Base-by-base conservation (phyloP, 371 early-diverging fungal genomes). In the Haplosporangium sp. region DNA sequence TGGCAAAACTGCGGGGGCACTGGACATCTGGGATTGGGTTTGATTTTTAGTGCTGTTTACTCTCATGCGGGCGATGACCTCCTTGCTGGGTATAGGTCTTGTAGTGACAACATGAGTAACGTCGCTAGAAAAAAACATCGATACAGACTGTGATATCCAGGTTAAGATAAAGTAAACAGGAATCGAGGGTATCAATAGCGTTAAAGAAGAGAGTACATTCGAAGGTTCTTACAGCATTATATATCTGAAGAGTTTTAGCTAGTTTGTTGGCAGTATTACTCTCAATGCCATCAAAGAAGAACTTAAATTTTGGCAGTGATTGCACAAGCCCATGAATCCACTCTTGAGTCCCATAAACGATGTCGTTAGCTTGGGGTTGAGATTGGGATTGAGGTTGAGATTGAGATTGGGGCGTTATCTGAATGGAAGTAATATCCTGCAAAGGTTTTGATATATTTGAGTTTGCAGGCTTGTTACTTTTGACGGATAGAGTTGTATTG, bases 31-130 rank as follows among this genome's bases (percentile, higher is more conserved):
- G 45, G 52, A 9, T 47, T 38, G 53, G 8, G 20, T 56, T 38
- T 38, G 44, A 10, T n/a, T 58, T 47, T 56, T 20, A 40, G 50
- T 53, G 17, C 15, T 60, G 11, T 42, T 42, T 27, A n/a, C 37
- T 8, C 60, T 70, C 39, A 48, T 63, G 11, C 44, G 62, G 34
- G 55, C 44, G 7, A 58, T 20, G 44, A 11, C 42, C 17, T 64
- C 69, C 44, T 64, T 67, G 48, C 37, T 71, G 52, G 79, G 79
- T 48, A 78, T 70, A 53, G 42, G 13, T 8, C 63, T 66, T 11
- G 71, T 78, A 0, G 79, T 78, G 52, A 78, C 60, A 34, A 78
- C 39, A 57, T 78, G 79, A 19, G 79, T 78, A 37, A 74, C 79
- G 8, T 73, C 74, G 52, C 42, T 62, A 10, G 79, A 78, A 27